Evolutionary conservation across 345 rosid species (phyloP), one percentile per base, ranked within the genome.

Genomic region (Barbarea vulgaris): DNA sequence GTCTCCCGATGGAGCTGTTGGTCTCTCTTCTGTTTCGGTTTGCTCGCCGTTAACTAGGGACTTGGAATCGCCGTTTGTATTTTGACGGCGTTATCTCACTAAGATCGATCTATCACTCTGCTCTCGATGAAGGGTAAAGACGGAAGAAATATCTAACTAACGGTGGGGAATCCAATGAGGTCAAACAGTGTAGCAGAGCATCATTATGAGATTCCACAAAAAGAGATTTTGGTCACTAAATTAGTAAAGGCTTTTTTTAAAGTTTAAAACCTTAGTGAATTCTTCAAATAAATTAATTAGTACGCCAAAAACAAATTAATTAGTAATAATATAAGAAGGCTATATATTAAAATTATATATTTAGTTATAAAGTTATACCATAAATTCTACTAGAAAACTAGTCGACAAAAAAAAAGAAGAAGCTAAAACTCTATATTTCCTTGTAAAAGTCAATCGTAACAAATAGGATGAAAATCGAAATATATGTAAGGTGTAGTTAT

Each of bases 121-220:
- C 52, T 19, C 4, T 37, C 52, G 33, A 75, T 9, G 18, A 61
- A 42, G 47, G 63, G 70, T 76, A 33, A 51, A 51, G 10, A 61
- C 6, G n/a, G 69, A 57, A 74, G 31, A 18, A 58, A 60, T n/a
- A 50, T 64, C 54, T 64, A 71, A 64, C 67, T 15, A 70, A 70
- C 55, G 48, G 54, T 64, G 54, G 1, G 56, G 73, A 77, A 65
- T 48, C 77, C 73, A 57, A 77, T 50, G 73, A 72, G 48, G 81
- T 77, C 72, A 77, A 69, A 77, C 48, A 17, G 31, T 48, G 60
- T 56, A 27, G 55, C 72, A 66, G 63, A 72, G 60, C 69, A 65
- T 72, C 77, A 77, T 77, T 57, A 77, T 71, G 77, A 71, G 68
- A 65, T 77, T 77, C 81, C 77, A 48, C 72, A 44, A 24, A 62